phyloP scores from a whole-genome alignment of 2,329 filamentous ascomycete species.

The Nigrograna mackinnonii region DNA sequence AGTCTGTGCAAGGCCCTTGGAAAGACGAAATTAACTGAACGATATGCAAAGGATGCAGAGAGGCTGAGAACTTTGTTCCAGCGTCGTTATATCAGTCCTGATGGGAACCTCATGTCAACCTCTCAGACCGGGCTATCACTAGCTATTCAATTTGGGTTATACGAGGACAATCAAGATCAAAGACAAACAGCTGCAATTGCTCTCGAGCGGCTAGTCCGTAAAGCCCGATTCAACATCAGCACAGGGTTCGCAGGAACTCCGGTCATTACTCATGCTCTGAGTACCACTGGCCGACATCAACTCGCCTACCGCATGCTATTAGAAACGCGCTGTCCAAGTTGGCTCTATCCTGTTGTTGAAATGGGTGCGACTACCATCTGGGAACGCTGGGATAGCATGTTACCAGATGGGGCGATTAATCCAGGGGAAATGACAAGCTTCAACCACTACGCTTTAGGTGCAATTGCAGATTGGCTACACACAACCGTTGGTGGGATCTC shows the following conservation, averaged over 20 bases:
- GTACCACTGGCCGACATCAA: constrained; percentile 6
- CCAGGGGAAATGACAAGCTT: constrained; percentile 2
- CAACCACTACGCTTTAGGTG: constrained; percentile 2
- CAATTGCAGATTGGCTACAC: constrained; percentile 2
- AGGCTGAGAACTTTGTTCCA: background rate
- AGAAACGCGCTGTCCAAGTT: constrained; percentile 48
- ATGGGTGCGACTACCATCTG: constrained; percentile 49
- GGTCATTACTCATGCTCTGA: constrained; percentile 6
- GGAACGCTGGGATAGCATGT: constrained; percentile 3
- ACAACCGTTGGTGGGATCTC: background rate
- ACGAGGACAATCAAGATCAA: background rate
- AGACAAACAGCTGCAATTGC: background rate
- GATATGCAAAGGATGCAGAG: background rate
- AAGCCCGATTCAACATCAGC: background rate
- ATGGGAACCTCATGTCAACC: background rate
- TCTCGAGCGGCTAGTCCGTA: background rate
- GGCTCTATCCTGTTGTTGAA: constrained; percentile 53
- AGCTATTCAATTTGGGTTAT: background rate
- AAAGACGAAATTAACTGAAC: too few species aligned
- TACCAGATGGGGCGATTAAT: constrained; percentile 2
- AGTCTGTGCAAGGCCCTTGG: too few species aligned
- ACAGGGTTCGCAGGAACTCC: constrained; percentile 2
- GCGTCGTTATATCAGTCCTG: background rate
- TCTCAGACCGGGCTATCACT: background rate
- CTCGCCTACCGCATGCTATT: constrained; percentile 50